Evolutionary conservation across 768 basidiomycete genomes (phyloP).

Genomic region (Clavulina sp.): DNA sequence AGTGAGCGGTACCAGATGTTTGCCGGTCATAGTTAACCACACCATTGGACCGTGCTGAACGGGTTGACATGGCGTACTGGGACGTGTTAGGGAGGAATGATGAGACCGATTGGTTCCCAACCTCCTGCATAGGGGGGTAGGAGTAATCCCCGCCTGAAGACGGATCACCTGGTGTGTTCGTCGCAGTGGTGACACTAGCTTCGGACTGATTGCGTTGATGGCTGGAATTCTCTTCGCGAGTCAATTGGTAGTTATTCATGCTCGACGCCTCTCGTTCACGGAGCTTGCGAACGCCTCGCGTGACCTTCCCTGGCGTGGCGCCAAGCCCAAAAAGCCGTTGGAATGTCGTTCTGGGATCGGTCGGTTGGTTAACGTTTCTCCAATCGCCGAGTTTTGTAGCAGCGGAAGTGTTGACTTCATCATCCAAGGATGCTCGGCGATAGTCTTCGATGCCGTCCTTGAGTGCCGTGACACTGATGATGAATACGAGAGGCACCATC

Average conservation of each 20-base stretch:
- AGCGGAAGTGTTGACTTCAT: constrained; percentile 89
- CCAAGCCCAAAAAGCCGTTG: constrained; percentile 49
- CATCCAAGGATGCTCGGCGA: constrained; percentile 71
- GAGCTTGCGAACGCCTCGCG: constrained; percentile 71
- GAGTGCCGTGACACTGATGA: constrained; percentile 73
- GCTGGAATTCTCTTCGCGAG: constrained; percentile 16
- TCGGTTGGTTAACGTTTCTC: constrained; percentile 77
- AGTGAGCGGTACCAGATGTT: constrained; percentile 51
- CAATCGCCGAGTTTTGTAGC: constrained; percentile 79
- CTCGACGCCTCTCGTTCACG: constrained; percentile 61
- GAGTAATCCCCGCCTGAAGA: constrained; percentile 47
- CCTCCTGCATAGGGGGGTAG: constrained; percentile 33
- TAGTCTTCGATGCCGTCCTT: constrained; percentile 96
- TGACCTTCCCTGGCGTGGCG: constrained; percentile 55
- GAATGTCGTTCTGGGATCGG: constrained; percentile 56
- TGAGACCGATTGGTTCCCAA: constrained; percentile 22
- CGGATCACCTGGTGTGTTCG: constrained; percentile 42
- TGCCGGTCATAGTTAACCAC: constrained; percentile 70
- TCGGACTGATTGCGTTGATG: constrained; percentile 26
- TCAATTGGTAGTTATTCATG: constrained; percentile 46
- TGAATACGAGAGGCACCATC: constrained; percentile 73
- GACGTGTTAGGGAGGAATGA: constrained; percentile 19
- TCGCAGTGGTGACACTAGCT: constrained; percentile 12
- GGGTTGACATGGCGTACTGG: constrained; percentile 11
- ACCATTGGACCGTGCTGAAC: constrained; percentile 38